A percentile compares a stretch with the other conserved stretches of the same genome.
Conservation (phyloP, 1,284 basidiomycete species). For the Earliella scabrosa region DNA sequence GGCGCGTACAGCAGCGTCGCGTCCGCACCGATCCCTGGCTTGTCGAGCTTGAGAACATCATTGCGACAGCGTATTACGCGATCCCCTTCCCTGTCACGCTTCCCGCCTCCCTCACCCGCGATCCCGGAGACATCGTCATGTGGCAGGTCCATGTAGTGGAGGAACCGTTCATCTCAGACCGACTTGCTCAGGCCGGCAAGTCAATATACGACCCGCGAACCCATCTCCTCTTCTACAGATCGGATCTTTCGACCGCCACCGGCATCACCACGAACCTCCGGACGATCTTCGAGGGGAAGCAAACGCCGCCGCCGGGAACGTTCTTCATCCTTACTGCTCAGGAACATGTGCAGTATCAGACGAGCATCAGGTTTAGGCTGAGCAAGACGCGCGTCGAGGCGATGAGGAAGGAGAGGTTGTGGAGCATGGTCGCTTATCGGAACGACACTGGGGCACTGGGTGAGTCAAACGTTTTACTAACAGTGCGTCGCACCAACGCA, state of each 20-base stretch:
- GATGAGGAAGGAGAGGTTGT: slow-evolving; percentile 3
- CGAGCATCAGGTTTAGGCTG: neutral
- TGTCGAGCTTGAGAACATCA: slow-evolving; percentile 36
- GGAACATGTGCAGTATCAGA: neutral
- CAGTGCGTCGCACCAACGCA: too few relatives aligned
- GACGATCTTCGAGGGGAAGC: slow-evolving; percentile 16
- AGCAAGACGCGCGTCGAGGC: slow-evolving; percentile 1
- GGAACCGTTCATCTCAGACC: too few relatives aligned
- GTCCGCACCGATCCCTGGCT: slow-evolving; percentile 38
- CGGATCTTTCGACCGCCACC: slow-evolving; percentile 2
- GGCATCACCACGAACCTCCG: slow-evolving; percentile 8
- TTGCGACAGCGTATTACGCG: slow-evolving; percentile 32
- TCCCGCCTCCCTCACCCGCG: neutral
- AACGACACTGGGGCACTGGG: neutral
- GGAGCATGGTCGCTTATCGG: slow-evolving; percentile 1
- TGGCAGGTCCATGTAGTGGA: neutral
- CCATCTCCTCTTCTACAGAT: slow-evolving; percentile 30
- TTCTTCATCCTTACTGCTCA: slow-evolving; percentile 3
- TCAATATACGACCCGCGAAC: slow-evolving; percentile 20
- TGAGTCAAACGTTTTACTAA: too few relatives aligned
- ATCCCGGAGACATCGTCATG: neutral
- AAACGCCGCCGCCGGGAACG: slow-evolving; percentile 20
- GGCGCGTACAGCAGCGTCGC: slow-evolving; percentile 27
- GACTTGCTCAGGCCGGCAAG: too few relatives aligned
- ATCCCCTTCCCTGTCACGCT: slow-evolving; percentile 36